These are phyloP conservation scores for Dioszegia hungarica DNA, from an alignment of 768 basidiomycete genomes.

Conservation along the genomic window DNA sequence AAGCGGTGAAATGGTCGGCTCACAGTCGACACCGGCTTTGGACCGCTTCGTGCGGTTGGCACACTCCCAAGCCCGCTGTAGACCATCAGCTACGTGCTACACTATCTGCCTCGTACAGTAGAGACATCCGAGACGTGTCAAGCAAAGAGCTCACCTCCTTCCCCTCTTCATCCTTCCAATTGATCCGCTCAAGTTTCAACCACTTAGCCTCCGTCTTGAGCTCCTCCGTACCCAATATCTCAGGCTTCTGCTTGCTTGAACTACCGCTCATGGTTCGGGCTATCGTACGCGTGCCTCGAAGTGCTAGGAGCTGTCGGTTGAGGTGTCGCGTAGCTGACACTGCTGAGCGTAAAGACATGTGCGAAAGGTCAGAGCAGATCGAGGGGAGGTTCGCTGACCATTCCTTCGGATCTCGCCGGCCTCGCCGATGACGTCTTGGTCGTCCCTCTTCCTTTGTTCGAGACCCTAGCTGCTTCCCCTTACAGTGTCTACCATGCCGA, in stretches of 20 bases:
- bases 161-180: slow-evolving; percentile 73
- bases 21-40: slow-evolving; percentile 75
- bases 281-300: no score
- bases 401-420: no score
- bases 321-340: background rate
- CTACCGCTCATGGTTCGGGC: slow-evolving; percentile 11
- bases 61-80: slow-evolving; percentile 78
- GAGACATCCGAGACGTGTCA: no score
- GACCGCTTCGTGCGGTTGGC: slow-evolving; percentile 77
- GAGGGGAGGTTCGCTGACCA: no score
- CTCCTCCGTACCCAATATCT: slow-evolving; percentile 54
- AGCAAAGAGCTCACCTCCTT: slow-evolving; percentile 55
- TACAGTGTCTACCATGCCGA: no score
- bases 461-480: no score
- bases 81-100: background rate
- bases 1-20: no score
- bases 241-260: slow-evolving; percentile 50
- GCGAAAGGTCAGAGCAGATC: no score
- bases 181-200: slow-evolving; percentile 75
- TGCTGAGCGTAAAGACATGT: no score
- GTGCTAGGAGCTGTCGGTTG: background rate
- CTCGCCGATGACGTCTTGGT: no score
- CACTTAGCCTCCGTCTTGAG: slow-evolving; percentile 58
- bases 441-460: no score
- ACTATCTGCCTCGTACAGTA: no score